These are phyloP conservation scores for Coniochaeta sp. DNA, from an alignment of 2,329 filamentous ascomycete species.

Conservation along the genomic window DNA sequence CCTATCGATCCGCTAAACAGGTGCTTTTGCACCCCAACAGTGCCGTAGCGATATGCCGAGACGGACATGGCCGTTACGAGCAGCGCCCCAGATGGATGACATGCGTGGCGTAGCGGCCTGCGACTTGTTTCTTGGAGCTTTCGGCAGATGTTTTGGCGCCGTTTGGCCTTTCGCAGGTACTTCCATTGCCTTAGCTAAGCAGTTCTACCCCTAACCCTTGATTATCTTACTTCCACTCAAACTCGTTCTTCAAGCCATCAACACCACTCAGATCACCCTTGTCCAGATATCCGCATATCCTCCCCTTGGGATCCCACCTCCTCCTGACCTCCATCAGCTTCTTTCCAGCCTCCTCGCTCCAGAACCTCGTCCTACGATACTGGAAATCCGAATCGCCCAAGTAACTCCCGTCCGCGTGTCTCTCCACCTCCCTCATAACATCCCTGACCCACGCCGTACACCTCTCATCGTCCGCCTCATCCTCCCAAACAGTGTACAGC, in stretches of 20 bases:
- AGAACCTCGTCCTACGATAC: conserved; percentile 35
- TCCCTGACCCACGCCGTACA: conserved; percentile 35
- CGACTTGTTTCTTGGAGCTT: not conserved
- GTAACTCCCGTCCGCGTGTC: conserved; percentile 39
- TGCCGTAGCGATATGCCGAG: not conserved
- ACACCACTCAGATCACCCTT: conserved; percentile 31
- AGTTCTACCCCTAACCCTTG: not conserved
- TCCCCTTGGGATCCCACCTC: conserved; percentile 34
- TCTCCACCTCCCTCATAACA: conserved; percentile 29
- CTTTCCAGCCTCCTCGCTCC: conserved; percentile 32
- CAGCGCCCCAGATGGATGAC: not conserved
- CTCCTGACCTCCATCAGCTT: conserved; percentile 33
- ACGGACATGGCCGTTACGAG: not conserved
- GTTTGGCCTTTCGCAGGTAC: no score
- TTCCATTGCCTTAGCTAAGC: not conserved
- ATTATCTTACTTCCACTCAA: conserved; percentile 23
- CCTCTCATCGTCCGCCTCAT: conserved; percentile 32
- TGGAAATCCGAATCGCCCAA: conserved; percentile 48
- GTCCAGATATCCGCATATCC: conserved; percentile 36
- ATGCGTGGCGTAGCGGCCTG: not conserved
- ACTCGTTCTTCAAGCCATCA: conserved; percentile 31
- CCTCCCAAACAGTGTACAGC: conserved; percentile 42
- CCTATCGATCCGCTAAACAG: not conserved
- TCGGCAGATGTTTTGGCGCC: not conserved
- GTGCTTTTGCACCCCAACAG: not conserved